Evolutionary conservation across 345 rosid genomes (phyloP).

Genomic region (Boechera retrofracta): DNA sequence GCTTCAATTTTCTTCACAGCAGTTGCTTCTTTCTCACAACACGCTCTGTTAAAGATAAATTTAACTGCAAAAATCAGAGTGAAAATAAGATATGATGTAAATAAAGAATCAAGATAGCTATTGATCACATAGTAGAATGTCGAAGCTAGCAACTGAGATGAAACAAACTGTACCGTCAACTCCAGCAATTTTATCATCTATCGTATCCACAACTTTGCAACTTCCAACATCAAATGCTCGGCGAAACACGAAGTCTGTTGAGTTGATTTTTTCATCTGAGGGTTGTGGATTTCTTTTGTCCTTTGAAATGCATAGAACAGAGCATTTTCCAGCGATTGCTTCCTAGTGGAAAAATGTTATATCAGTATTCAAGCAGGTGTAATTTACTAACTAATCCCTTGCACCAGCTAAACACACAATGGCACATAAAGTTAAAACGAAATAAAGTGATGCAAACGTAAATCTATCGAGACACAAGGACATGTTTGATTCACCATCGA

Average conservation of each 20-base stretch:
- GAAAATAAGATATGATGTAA: slow-evolving; percentile 35
- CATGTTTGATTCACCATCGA: background rate
- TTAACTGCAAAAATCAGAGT: slow-evolving; percentile 65
- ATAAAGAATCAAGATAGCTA: slow-evolving; percentile 25
- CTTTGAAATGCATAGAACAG: slow-evolving; percentile 78
- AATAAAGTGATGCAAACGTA: slow-evolving; percentile 10
- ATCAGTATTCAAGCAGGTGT: slow-evolving; percentile 26
- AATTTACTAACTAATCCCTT: slow-evolving; percentile 2
- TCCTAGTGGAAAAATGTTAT: slow-evolving; percentile 57
- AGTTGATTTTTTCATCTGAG: slow-evolving; percentile 55
- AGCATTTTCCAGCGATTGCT: slow-evolving; percentile 88
- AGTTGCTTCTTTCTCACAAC: slow-evolving; percentile 43
- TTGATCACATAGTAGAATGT: slow-evolving; percentile 26
- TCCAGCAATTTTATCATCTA: slow-evolving; percentile 70
- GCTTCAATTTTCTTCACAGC: slow-evolving; percentile 39
- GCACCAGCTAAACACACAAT: slow-evolving; percentile 10
- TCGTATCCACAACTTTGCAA: slow-evolving; percentile 48
- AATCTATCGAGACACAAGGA: slow-evolving; percentile 11
- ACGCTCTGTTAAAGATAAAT: slow-evolving; percentile 59
- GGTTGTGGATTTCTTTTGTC: slow-evolving; percentile 77
- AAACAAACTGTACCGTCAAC: slow-evolving; percentile 61
- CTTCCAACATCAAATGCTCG: slow-evolving; percentile 81
- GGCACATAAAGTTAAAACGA: background rate
- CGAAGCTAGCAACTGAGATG: slow-evolving; percentile 11
- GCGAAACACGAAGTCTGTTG: slow-evolving; percentile 65